Evolutionary conservation across 305 asterid genomes (phyloP).

Genomic region (Solanum hybrid): DNA sequence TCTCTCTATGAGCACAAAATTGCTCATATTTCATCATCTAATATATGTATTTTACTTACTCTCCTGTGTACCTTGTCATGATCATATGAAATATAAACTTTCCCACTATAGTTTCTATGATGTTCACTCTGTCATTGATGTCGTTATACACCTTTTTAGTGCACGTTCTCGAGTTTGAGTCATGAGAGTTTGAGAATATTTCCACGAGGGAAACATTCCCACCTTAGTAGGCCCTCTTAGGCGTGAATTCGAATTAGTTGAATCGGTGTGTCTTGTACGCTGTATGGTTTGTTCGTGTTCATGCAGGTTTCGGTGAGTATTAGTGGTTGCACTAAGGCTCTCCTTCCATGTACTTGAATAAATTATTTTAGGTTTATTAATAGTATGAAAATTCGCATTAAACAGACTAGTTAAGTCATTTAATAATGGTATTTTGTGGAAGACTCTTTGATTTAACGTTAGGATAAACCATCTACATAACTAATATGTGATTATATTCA

Average conservation of each 20-base stretch:
- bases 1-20: not conserved
- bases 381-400: not conserved
- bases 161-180: not conserved
- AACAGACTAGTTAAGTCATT: not conserved
- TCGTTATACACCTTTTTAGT: too few species aligned
- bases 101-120: not conserved
- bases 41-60: not conserved
- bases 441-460: not conserved
- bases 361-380: not conserved
- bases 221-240: not conserved
- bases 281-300: too few species aligned
- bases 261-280: not conserved
- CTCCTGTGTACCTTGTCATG: not conserved
- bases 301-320: not conserved
- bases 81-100: not conserved
- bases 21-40: conserved; percentile 1
- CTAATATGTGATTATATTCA: not conserved
- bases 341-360: not conserved
- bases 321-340: not conserved
- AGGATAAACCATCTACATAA: not conserved
- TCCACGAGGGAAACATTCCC: not conserved
- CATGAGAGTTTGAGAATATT: not conserved
- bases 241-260: not conserved
- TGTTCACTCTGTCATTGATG: not conserved
- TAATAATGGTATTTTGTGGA: not conserved